These are phyloP conservation scores for Silene noctiflora DNA, from an alignment of 179 eudicot genomes.

Conservation along the genomic window DNA sequence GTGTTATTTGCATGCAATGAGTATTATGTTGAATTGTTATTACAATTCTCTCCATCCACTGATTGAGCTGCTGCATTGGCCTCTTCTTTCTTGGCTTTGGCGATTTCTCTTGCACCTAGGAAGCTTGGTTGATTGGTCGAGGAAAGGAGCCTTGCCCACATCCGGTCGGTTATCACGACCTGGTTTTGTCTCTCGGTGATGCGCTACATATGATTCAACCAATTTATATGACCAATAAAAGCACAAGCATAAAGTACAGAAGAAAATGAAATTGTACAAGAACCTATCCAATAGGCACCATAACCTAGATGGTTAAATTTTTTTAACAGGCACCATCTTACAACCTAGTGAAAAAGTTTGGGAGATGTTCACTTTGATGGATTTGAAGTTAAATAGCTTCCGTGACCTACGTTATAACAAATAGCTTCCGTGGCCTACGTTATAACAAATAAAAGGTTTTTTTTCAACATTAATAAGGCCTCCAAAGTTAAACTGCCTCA, in stretches of 20 bases:
- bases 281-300: too few species aligned
- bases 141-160: constrained; percentile 51
- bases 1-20: constrained; percentile 3
- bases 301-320: neutral
- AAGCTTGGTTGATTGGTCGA: constrained; percentile 53
- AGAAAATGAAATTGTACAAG: neutral
- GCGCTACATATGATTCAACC: constrained; percentile 29
- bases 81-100: constrained; percentile 30
- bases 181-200: constrained; percentile 41
- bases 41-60: constrained; percentile 10
- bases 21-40: constrained; percentile 16
- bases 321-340: too few species aligned
- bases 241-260: neutral
- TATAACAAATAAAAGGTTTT: too few species aligned
- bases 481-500: too few species aligned
- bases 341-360: neutral
- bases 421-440: too few species aligned
- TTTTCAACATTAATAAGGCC: too few species aligned
- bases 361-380: too few species aligned
- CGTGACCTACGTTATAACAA: too few species aligned
- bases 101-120: constrained; percentile 26
- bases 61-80: constrained; percentile 11
- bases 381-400: too few species aligned
- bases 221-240: constrained; percentile 7
- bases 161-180: constrained; percentile 41